Evolutionary conservation across 2,329 filamentous ascomycete species (phyloP).

Genomic region (Botryotinia convoluta): DNA sequence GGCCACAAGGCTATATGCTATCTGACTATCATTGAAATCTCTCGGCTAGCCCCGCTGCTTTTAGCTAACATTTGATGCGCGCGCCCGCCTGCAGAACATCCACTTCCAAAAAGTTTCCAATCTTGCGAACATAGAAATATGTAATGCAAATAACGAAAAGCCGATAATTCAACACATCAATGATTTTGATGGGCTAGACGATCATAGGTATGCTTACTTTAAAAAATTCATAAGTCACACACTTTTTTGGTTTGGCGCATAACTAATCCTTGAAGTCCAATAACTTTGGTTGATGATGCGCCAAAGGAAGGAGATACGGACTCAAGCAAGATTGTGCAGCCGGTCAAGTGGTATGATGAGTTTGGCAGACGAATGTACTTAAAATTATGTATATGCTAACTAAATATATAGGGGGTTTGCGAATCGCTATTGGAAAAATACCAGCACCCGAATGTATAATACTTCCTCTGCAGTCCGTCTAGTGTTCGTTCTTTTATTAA

Average conservation of each 20-base stretch:
- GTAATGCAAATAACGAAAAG: background rate
- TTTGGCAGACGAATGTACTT: background rate
- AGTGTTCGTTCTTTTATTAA: background rate
- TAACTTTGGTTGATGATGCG: constrained; percentile 6
- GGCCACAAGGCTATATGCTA: background rate
- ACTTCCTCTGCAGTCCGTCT: background rate
- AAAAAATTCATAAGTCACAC: background rate
- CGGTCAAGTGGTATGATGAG: constrained; percentile 15
- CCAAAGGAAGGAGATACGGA: constrained; percentile 9
- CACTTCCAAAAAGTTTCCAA: constrained; percentile 18
- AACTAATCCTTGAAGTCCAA: constrained; percentile 8
- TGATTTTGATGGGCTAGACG: constrained; percentile 10
- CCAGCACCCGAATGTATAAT: background rate
- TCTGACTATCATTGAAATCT: background rate
- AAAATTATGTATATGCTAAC: background rate
- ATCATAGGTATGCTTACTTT: constrained; percentile 2
- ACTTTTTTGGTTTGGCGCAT: background rate
- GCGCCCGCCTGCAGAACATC: constrained; percentile 13
- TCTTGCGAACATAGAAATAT: background rate
- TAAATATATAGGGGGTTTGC: background rate
- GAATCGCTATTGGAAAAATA: background rate
- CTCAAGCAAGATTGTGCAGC: constrained; percentile 11
- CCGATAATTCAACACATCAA: background rate
- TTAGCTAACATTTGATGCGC: constrained; percentile 10
- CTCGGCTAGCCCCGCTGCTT: constrained; percentile 16